Evolutionary conservation across 345 rosid species (phyloP).

Genomic region (Kandelia obovata): DNA sequence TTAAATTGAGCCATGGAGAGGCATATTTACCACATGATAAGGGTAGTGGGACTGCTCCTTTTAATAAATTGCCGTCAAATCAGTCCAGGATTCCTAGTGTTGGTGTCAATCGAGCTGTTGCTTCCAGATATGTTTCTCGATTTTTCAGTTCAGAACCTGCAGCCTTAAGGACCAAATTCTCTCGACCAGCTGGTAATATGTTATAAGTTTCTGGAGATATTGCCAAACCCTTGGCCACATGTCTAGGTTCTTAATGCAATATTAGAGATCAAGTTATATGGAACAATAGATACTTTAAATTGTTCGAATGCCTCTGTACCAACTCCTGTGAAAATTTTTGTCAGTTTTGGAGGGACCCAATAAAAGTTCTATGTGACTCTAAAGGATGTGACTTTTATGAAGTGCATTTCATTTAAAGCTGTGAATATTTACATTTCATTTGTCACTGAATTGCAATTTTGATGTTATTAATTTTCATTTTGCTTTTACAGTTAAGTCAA

Average conservation of each 20-base stretch:
- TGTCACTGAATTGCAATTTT: neutral
- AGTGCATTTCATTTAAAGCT: neutral
- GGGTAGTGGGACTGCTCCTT: slow-evolving; percentile 70
- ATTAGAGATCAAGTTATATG: neutral
- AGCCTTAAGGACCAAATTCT: slow-evolving; percentile 53
- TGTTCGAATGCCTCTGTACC: neutral
- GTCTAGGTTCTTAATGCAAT: neutral
- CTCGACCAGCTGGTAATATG: slow-evolving; percentile 56
- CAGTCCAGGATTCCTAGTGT: slow-evolving; percentile 64
- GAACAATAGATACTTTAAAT: neutral
- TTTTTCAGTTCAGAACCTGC: slow-evolving; percentile 68
- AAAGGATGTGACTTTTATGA: neutral
- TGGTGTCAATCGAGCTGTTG: slow-evolving; percentile 71
- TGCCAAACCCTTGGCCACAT: slow-evolving; percentile 1
- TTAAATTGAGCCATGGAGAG: slow-evolving; percentile 95
- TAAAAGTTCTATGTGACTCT: neutral
- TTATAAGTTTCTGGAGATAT: slow-evolving; percentile 9
- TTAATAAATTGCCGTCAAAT: slow-evolving; percentile 67
- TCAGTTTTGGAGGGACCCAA: neutral
- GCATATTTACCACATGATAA: slow-evolving; percentile 98
- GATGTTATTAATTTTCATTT: slow-evolving; percentile 13
- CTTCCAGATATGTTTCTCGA: slow-evolving; percentile 80
- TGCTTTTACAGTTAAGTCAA: slow-evolving; percentile 53
- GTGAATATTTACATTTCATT: neutral
- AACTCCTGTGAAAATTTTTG: neutral